These are phyloP conservation scores for Tulasnella calospora DNA, from an alignment of 768 basidiomycete genomes.

Conservation along the genomic window DNA sequence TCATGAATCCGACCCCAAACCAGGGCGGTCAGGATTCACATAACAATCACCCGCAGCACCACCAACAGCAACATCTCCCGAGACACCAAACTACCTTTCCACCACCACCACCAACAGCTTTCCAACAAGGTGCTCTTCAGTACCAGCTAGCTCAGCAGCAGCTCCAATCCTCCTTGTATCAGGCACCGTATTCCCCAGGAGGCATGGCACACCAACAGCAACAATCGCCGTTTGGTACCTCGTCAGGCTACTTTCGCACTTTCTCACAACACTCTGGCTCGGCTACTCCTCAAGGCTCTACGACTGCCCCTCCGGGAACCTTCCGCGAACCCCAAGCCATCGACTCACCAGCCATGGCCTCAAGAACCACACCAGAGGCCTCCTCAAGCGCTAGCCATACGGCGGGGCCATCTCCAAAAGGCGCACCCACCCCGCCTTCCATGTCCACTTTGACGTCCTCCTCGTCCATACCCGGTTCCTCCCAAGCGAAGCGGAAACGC, in stretches of 20 bases:
- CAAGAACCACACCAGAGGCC: not conserved
- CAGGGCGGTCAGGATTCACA: slow-evolving; percentile 5
- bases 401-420: not conserved
- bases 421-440: not conserved
- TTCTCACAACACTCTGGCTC: slow-evolving; percentile 9
- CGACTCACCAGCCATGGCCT: not conserved
- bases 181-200: not conserved
- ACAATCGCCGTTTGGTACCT: not conserved
- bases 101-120: not conserved
- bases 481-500: not conserved
- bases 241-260: slow-evolving; percentile 6
- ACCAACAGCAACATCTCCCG: not conserved
- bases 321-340: not conserved
- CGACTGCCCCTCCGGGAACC: not conserved
- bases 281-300: not conserved
- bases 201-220: not conserved
- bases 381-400: not conserved
- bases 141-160: not conserved
- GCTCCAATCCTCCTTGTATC: not conserved
- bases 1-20: not conserved
- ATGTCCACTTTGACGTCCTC: not conserved
- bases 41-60: slow-evolving; percentile 11
- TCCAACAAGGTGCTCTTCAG: not conserved
- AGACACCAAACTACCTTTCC: not conserved
- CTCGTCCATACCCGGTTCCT: not conserved